A percentile compares a stretch with the other conserved stretches of the same genome.
Conservation (phyloP, 2,329 filamentous ascomycete genomes). For the Fusarium sacchari region DNA sequence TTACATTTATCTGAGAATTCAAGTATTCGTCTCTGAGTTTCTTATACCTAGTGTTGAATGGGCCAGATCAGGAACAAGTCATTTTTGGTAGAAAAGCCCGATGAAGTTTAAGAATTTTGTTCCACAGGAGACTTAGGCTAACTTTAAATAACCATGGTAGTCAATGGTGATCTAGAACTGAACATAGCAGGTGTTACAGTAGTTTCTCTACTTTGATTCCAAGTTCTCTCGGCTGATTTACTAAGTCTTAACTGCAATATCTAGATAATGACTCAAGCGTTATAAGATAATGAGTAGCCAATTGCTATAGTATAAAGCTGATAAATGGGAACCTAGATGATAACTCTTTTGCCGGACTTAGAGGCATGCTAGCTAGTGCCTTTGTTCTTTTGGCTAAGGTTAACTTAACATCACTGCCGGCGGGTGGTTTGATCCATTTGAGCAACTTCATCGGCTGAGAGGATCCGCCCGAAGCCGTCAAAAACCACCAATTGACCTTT, state of each 20-base stretch:
- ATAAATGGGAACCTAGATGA: too few species aligned
- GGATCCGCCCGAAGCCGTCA: background rate
- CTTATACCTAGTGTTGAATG: background rate
- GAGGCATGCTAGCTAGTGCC: too few species aligned
- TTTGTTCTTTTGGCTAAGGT: too few species aligned
- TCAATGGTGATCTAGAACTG: background rate
- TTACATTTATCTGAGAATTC: fast-evolving
- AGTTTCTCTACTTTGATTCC: background rate
- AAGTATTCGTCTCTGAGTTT: fast-evolving
- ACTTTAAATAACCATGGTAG: fast-evolving
- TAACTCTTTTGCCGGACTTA: too few species aligned
- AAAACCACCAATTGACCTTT: background rate
- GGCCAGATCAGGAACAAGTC: too few species aligned
- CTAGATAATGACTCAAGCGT: too few species aligned
- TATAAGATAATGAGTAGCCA: too few species aligned
- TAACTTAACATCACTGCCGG: too few species aligned
- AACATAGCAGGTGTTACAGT: background rate
- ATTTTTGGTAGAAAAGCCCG: background rate
- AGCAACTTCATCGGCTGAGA: background rate
- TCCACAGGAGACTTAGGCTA: fast-evolving
- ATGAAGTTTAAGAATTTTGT: background rate
- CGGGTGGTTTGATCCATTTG: background rate
- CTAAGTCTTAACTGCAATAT: too few species aligned
- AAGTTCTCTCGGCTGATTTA: too few species aligned
- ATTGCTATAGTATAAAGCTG: too few species aligned